Conservation (phyloP, 2,329 filamentous ascomycete genomes). For the Parastagonospora avenae region DNA sequence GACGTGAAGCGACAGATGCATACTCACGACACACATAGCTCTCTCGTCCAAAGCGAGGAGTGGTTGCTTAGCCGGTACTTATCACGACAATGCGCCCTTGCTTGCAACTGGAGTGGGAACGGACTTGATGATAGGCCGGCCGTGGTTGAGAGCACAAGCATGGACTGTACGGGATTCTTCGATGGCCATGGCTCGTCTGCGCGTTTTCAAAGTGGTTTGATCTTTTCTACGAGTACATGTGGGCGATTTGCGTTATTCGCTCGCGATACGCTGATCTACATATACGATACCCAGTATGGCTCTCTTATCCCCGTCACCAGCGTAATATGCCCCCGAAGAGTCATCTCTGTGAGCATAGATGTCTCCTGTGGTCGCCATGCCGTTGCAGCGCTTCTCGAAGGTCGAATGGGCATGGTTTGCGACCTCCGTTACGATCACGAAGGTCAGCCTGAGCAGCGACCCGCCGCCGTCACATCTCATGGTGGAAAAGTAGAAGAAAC, state of each 20-base stretch:
- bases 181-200: constrained; percentile 22
- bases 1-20: neutral
- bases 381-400: constrained; percentile 64
- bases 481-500: too few relatives aligned
- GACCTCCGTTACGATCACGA: constrained; percentile 45
- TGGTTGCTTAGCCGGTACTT: constrained; percentile 55
- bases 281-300: constrained; percentile 56
- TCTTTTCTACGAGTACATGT: constrained; percentile 63
- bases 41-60: constrained; percentile 18
- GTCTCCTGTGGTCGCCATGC: constrained; percentile 61
- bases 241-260: constrained; percentile 63
- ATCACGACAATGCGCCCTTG: constrained; percentile 57
- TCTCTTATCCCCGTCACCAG: constrained; percentile 55
- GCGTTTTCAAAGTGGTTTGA: constrained; percentile 30
- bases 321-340: constrained; percentile 61
- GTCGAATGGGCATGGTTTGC: constrained; percentile 65
- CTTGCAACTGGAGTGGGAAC: constrained; percentile 48
- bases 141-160: constrained; percentile 25
- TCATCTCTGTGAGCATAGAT: constrained; percentile 68
- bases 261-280: constrained; percentile 59
- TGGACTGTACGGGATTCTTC: constrained; percentile 44
- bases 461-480: too few relatives aligned
- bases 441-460: neutral
- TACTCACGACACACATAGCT: neutral
- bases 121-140: constrained; percentile 23